Evolutionary conservation across 371 early-diverging fungal species (phyloP), one percentile per base, ranked within the genome.

Genomic region (Actinomortierella ambigua): DNA sequence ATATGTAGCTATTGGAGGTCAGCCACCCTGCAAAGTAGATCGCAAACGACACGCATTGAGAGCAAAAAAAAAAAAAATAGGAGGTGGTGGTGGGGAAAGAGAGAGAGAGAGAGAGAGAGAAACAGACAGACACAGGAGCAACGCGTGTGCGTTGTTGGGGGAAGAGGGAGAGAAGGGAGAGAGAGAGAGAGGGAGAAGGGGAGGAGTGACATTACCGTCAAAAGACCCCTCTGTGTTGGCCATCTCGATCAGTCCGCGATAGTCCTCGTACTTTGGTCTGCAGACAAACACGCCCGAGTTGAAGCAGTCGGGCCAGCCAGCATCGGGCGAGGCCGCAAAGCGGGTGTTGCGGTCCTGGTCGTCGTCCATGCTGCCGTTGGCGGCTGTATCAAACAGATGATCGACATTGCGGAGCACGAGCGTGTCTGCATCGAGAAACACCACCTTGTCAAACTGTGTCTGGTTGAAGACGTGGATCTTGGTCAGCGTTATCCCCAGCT

Each of bases 211-310:
- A 51, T 68, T 78, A 88, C 92, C 93, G 75, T 93, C 96, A 81
- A 93, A 93, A 18, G 89, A 86, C 3, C 91, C 93, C 34, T 81
- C 63, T 7, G 76, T 62, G 4, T 60, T 42, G 1, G 93, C 90
- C 57, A 85, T 59, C 24, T 76, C 68, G 23, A 82, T 61, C 34
- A 95, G 71, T 0, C 75, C 85, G 0, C 69, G 47, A 59, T 81
- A 93, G 1, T 81, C 77, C 13, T 66, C 76, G 13, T 75, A 65
- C 24, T 78, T 79, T 0, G 98, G 97, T 14, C 80, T 76, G 15
- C 86, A 68, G 22, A 95, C 90, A 85, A 98, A 93, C 2, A 98
- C 94, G 2, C 97, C 98, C 20, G 96, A 95, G 71, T 98, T 98
- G 82, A 98, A 98, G 63, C 94, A 93, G 69, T 96, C 95, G 0